Evolutionary conservation across 2,329 filamentous ascomycete genomes (phyloP).

Genomic region (Colletotrichum nymphaeae): DNA sequence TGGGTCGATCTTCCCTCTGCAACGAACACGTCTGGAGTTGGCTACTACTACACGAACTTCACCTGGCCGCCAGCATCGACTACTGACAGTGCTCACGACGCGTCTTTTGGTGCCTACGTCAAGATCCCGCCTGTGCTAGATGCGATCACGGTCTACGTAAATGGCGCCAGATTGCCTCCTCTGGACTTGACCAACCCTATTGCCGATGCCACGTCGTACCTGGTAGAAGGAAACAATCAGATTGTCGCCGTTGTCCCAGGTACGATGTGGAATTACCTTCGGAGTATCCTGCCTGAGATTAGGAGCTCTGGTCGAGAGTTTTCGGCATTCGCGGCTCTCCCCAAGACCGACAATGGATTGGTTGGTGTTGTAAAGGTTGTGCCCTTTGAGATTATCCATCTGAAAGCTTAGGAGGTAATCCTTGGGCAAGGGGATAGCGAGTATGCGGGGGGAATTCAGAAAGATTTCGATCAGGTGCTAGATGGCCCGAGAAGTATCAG

Average conservation of each 20-base stretch:
- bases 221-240: constrained; percentile 15
- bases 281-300: not conserved
- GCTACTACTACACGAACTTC: constrained; percentile 24
- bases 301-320: not conserved
- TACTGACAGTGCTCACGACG: not conserved
- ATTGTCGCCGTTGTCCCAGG: constrained; percentile 11
- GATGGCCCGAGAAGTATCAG: no score
- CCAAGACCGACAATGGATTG: constrained; percentile 21
- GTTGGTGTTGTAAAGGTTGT: constrained; percentile 16
- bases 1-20: constrained; percentile 19
- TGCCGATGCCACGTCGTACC: constrained; percentile 7
- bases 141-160: constrained; percentile 4
- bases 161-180: not conserved
- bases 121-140: constrained; percentile 6
- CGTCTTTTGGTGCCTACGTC: constrained; percentile 14
- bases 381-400: not conserved
- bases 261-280: constrained; percentile 30
- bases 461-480: no score
- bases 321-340: not conserved
- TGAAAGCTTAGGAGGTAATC: no score
- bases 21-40: constrained; percentile 22
- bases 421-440: no score
- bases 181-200: not conserved
- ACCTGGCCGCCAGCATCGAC: constrained; percentile 2
- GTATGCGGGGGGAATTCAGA: no score